These are phyloP conservation scores for Peniophora sp. DNA, from an alignment of 1,284 basidiomycete species.

Conservation along the genomic window DNA sequence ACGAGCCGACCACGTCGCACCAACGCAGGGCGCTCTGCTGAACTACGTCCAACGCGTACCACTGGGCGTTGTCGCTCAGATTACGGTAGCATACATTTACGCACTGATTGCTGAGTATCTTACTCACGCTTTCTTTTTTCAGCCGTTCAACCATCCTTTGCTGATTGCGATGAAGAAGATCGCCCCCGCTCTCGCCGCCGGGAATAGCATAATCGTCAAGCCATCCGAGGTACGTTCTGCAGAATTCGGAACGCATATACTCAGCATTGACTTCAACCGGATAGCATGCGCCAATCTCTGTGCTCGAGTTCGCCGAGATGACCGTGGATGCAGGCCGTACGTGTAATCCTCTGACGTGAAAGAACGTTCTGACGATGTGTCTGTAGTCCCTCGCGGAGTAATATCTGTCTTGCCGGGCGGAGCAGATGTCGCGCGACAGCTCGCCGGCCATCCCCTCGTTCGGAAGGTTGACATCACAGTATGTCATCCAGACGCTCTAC, in stretches of 20 bases:
- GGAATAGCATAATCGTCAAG: slow-evolving; percentile 78
- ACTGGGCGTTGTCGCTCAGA: slow-evolving; percentile 77
- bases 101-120: background rate
- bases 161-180: slow-evolving; percentile 83
- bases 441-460: slow-evolving; percentile 58
- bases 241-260: background rate
- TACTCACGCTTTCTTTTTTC: background rate
- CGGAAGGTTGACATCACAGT: slow-evolving; percentile 81
- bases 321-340: slow-evolving; percentile 57
- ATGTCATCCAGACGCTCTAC: slow-evolving; percentile 16
- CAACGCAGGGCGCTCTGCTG: slow-evolving; percentile 68
- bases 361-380: slow-evolving; percentile 1
- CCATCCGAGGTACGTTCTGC: slow-evolving; percentile 57
- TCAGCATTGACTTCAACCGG: no score
- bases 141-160: slow-evolving; percentile 82
- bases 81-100: slow-evolving; percentile 45
- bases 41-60: slow-evolving; percentile 76
- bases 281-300: slow-evolving; percentile 58
- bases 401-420: slow-evolving; percentile 73
- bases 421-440: slow-evolving; percentile 48
- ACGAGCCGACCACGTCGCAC: slow-evolving; percentile 61
- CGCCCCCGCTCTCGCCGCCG: slow-evolving; percentile 76
- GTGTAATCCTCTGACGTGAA: slow-evolving; percentile 9
- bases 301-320: slow-evolving; percentile 67
- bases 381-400: slow-evolving; percentile 64